Base-by-base conservation (phyloP, 2,329 filamentous ascomycete species). In the Botrytis fragariae region DNA sequence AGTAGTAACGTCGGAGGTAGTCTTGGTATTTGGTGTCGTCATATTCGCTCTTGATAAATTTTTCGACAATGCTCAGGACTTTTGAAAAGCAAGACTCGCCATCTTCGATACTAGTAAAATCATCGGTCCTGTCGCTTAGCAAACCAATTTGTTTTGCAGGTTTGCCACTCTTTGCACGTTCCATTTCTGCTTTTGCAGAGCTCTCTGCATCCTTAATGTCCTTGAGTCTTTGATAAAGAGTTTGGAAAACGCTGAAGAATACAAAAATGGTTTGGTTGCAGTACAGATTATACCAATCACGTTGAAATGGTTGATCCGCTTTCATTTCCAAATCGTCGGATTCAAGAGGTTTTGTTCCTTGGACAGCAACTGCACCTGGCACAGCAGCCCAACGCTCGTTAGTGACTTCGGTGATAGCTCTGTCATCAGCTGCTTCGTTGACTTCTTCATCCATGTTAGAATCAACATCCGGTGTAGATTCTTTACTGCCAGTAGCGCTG, bases 171-270 rank as follows among this genome's bases (percentile, higher is more conserved):
- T 90, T 91, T 62, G 93, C 90, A 32, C 93, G 91, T 39, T 87
- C 85, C 57, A 98, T 91, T 78, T 93, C 91, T 77, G 90, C 88
- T 65, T 89, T 86, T 16, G 97, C 95, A 62, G 91, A 88, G 4
- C 88, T 86, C 78, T 93, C 92, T 79, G 91, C 91, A 74, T 91
- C 87, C 84, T 98, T 98, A 82, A 98, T 90, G 74, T 92, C 92
- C 75, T 92, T 86, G 22, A 99, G 87, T 59, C 96, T 91, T 79
- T 91, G 89, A 83, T 97, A 98, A 8, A 99, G 85, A n/a, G 92
- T 92, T 80, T 97, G 90, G 81, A 99, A 96, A 75, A 97, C 91
- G 77, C 92, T 93, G 85, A 99, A 92, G 86, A 99, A 98, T 83
- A 96, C 95, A 81, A 94, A 97, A 74, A 99, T 91, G 5, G 92